Evolutionary conservation across 179 eudicot genomes (phyloP).

Genomic region (Heliamphora pulchella): DNA sequence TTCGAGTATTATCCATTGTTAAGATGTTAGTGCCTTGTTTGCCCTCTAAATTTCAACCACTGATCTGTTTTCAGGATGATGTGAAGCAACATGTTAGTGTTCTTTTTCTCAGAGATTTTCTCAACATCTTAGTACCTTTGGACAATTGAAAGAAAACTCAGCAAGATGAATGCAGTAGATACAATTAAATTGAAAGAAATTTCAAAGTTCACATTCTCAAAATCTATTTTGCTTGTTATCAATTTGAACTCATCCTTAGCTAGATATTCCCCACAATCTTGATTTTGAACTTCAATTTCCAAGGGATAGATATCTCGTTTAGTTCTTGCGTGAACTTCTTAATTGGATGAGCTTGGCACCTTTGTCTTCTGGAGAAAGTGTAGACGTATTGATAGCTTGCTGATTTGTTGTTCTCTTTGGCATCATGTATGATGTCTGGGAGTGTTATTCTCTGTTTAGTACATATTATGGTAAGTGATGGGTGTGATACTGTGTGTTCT

Average conservation of each 20-base stretch:
- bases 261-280: background rate
- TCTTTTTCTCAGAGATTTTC: background rate
- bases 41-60: background rate
- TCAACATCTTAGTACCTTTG: background rate
- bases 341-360: background rate
- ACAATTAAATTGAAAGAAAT: background rate
- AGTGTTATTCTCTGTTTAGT: background rate
- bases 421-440: background rate
- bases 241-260: background rate
- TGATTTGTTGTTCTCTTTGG: background rate
- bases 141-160: background rate
- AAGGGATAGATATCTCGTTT: background rate
- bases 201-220: background rate
- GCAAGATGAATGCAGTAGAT: background rate
- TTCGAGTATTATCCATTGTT: background rate
- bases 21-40: background rate
- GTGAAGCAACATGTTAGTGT: conserved; percentile 2
- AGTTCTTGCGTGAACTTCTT: background rate
- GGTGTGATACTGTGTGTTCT: conserved; percentile 6
- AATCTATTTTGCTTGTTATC: background rate
- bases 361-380: conserved; percentile 8
- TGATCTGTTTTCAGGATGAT: background rate
- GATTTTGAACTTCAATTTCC: background rate
- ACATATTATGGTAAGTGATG: background rate
- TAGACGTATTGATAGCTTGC: background rate